A percentile compares a stretch with the other conserved stretches of the same genome.
These are phyloP conservation scores for Globisporangium polare DNA, from an alignment of 352 stramenopile genomes.

Conservation along the genomic window DNA sequence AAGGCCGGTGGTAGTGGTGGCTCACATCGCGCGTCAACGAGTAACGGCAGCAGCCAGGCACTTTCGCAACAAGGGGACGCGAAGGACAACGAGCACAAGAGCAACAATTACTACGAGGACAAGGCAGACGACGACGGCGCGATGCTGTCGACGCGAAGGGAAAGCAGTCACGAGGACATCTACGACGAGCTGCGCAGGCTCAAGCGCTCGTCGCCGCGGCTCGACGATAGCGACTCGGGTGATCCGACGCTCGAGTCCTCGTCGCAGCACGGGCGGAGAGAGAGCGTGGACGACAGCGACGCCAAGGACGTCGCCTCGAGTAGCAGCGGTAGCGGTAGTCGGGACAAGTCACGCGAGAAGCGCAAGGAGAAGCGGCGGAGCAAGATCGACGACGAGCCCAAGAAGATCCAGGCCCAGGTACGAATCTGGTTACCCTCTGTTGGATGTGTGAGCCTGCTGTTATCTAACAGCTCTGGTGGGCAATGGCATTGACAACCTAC, in stretches of 20 bases:
- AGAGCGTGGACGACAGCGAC: conserved; percentile 27
- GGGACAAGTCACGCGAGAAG: conserved; percentile 44
- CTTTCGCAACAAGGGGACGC: conserved; percentile 4
- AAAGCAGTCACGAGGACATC: conserved; percentile 39
- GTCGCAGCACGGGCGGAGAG: conserved; percentile 6
- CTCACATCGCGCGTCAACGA: neutral
- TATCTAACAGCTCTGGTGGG: neutral
- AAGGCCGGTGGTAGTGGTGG: conserved; percentile 15
- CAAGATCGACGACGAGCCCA: conserved; percentile 64
- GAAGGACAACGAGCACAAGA: conserved; percentile 21
- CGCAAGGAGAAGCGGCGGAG: conserved; percentile 48
- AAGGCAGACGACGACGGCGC: conserved; percentile 19
- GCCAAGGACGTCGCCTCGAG: conserved; percentile 25
- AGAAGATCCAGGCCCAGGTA: conserved; percentile 63
- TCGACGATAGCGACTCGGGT: conserved; percentile 23
- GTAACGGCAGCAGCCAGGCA: neutral
- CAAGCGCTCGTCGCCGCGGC: conserved; percentile 28
- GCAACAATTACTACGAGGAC: conserved; percentile 12
- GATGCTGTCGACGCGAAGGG: conserved; percentile 16
- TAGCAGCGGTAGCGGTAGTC: conserved; percentile 20
- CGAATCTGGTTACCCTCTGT: neutral
- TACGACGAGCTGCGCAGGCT: conserved; percentile 61
- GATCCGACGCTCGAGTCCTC: conserved; percentile 18
- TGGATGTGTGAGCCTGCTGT: neutral
- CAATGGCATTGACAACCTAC: neutral